A percentile compares a stretch with the other conserved stretches of the same genome.
These are phyloP conservation scores for Noccaea bulbosa DNA, from an alignment of 345 rosid species.

Conservation along the genomic window DNA sequence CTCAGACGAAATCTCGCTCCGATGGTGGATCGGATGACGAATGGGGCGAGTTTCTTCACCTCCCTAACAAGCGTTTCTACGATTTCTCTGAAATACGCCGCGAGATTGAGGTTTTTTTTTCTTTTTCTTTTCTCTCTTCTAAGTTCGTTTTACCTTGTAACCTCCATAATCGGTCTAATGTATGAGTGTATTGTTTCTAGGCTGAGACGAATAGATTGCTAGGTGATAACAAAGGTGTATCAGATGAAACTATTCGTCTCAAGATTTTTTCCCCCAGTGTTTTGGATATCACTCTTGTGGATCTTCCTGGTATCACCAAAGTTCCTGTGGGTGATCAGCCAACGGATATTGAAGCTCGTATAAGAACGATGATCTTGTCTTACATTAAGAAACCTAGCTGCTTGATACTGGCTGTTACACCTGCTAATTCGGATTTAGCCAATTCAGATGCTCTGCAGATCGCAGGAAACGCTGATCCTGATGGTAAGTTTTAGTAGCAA, in stretches of 20 bases:
- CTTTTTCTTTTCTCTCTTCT: not conserved
- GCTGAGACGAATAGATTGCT: conserved; percentile 85
- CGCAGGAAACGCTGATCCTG: conserved; percentile 94
- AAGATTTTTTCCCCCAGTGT: conserved; percentile 94
- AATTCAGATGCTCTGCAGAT: conserved; percentile 96
- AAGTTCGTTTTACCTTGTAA: not conserved
- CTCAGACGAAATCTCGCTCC: conserved; percentile 59
- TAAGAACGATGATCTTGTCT: conserved; percentile 95
- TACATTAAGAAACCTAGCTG: conserved; percentile 85
- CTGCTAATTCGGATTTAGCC: conserved; percentile 94
- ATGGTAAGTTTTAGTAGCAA: conserved; percentile 53
- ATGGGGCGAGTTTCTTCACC: conserved; percentile 94
- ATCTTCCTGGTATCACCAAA: conserved; percentile 94
- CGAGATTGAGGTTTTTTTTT: conserved; percentile 67
- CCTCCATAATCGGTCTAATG: not conserved
- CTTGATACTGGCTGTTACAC: conserved; percentile 84
- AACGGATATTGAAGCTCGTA: conserved; percentile 87
- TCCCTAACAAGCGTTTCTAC: conserved; percentile 52
- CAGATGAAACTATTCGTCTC: conserved; percentile 85
- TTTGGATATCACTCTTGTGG: conserved; percentile 91
- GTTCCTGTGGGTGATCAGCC: conserved; percentile 99
- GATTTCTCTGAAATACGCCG: conserved; percentile 90
- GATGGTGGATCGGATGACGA: conserved; percentile 76
- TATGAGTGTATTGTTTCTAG: conserved; percentile 44
- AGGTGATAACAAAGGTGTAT: conserved; percentile 91